Conservation (phyloP, 2,329 filamentous ascomycete genomes). For the Lizonia empirigonia region DNA sequence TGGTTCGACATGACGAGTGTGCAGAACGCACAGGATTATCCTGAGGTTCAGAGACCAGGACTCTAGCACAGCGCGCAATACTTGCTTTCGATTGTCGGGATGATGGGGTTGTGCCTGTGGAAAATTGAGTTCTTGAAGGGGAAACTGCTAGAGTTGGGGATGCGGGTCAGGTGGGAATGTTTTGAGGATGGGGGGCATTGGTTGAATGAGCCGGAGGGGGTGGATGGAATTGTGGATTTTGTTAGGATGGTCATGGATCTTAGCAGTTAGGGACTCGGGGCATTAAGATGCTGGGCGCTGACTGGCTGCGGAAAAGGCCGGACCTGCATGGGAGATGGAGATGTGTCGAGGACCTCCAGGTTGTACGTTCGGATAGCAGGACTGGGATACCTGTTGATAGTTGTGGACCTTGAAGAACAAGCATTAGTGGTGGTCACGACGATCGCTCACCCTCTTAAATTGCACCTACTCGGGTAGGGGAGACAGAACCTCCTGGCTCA, state of each 20-base stretch:
- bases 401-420: too few relatives aligned
- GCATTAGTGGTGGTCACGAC: too few relatives aligned
- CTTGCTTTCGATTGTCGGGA: too few relatives aligned
- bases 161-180: constrained; percentile 46
- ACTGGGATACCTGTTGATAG: too few relatives aligned
- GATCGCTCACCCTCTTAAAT: background rate
- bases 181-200: constrained; percentile 54
- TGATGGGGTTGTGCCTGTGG: constrained; percentile 51
- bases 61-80: constrained; percentile 48
- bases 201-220: constrained; percentile 56
- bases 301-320: too few relatives aligned
- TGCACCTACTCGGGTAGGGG: background rate
- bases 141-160: constrained; percentile 45
- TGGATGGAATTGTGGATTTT: constrained; percentile 52
- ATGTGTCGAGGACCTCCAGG: too few relatives aligned
- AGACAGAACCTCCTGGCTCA: background rate
- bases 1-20: constrained; percentile 61
- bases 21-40: constrained; percentile 47
- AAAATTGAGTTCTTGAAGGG: constrained; percentile 37
- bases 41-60: constrained; percentile 53
- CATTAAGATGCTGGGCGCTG: too few relatives aligned
- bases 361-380: too few relatives aligned
- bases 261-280: too few relatives aligned
- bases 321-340: too few relatives aligned
- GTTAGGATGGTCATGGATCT: background rate